phyloP scores from a whole-genome alignment of 352 stramenopile genomes.

The Pythium diclinum region DNA sequence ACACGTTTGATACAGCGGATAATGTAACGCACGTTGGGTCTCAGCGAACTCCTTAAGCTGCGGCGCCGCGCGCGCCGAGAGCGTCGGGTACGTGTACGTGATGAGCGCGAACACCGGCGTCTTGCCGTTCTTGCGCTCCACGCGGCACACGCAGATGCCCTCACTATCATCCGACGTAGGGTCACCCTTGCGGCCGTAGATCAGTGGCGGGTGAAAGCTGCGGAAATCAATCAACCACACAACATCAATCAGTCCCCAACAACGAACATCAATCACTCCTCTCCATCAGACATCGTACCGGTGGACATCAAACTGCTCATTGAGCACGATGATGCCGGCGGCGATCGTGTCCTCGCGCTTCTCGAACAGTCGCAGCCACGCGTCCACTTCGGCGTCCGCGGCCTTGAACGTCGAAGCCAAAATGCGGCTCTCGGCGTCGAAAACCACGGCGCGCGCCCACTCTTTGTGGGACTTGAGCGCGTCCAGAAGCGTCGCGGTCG shows the following conservation, averaged over 20 bases:
- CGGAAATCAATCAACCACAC: not conserved
- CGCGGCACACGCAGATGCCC: slow-evolving; percentile 65
- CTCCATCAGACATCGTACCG: slow-evolving; percentile 32
- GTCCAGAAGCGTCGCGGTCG: slow-evolving; percentile 48
- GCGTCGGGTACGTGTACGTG: slow-evolving; percentile 78
- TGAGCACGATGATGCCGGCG: slow-evolving; percentile 61
- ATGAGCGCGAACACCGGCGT: slow-evolving; percentile 66
- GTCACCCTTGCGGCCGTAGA: slow-evolving; percentile 72
- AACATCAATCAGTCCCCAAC: not conserved
- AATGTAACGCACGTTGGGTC: slow-evolving; percentile 33
- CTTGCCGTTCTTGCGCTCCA: slow-evolving; percentile 40
- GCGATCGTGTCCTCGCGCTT: slow-evolving; percentile 78
- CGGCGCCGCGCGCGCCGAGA: slow-evolving; percentile 69
- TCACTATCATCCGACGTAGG: slow-evolving; percentile 62
- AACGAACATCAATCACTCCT: not conserved
- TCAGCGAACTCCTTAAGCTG: slow-evolving; percentile 81
- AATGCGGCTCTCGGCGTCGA: slow-evolving; percentile 53
- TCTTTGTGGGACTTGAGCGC: slow-evolving; percentile 57
- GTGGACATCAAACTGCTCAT: slow-evolving; percentile 83
- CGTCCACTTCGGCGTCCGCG: slow-evolving; percentile 49
- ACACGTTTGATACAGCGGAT: not conserved
- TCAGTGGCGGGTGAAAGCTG: slow-evolving; percentile 74
- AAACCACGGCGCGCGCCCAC: slow-evolving; percentile 61
- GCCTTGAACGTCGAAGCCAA: slow-evolving; percentile 56
- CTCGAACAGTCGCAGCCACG: slow-evolving; percentile 49